Base-by-base conservation (phyloP, 1,139 yeast genomes). In the Pichia sp. region DNA sequence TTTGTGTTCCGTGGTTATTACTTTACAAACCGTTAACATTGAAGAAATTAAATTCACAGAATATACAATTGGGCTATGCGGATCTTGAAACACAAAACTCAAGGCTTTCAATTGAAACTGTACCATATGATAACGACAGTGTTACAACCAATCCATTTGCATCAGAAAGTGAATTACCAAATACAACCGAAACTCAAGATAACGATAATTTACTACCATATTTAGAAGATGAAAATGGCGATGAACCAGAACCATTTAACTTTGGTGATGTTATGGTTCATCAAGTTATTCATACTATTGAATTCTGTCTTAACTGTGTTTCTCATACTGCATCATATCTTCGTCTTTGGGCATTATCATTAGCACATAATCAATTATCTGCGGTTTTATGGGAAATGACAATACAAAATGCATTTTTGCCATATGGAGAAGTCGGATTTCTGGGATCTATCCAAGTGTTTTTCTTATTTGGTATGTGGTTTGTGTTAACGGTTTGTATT, bases 271-370 rank as follows among this genome's bases (percentile, higher is more conserved):
- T 94, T 38, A 85, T 94, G 76, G 92, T 94, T 56, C 97, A 94
- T 67, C 99, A 94, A 69, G 97, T 92, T 36, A 94, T 94, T 59
- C 97, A 92, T 66, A 94, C 99, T 2, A 94, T 94, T 68, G 99
- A 94, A 71, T 94, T 94, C 67, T 94, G 99, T 65, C 76, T 94
- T 60, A 92, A 92, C 67, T 88, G 97, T 71, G 96, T 94, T 40
- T 88, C 97, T 18, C 99, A 94, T 65, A 94, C 98, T 0, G 99
- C 99, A 0, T 92, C 98, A 0, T 94, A 94, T 62, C 77, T 92
- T 57, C 83, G 98, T 64, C 72, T 92, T 50, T 92, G 98, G 98
- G 99, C 99, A 1, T 74, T 94, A 53, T 90, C 97, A 1, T 77
- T 94, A 52, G 99, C 99, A 0, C 99, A 94, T 65, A 94, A 95